A percentile compares a stretch with the other conserved stretches of the same genome.
Evolutionary conservation across 2,329 filamentous ascomycete genomes (phyloP).

Genomic region (Diaporthe caulivora): DNA sequence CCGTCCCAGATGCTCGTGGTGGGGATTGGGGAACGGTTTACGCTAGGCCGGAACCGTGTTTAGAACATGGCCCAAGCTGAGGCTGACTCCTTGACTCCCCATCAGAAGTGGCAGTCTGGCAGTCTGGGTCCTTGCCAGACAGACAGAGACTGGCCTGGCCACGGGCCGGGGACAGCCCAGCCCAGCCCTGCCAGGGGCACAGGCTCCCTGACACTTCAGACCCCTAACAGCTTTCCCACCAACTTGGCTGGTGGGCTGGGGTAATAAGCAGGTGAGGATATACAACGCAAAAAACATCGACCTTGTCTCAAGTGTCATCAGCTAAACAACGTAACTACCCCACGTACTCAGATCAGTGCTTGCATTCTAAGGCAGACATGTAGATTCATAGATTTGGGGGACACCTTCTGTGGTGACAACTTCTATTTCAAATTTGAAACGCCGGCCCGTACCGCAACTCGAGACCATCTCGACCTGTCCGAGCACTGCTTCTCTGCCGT

Average conservation of each 20-base stretch:
- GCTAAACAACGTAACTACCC: no score
- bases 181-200: conserved; percentile 3
- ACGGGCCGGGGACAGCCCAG: not conserved
- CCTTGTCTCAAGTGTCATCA: no score
- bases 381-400: not conserved
- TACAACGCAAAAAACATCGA: no score
- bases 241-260: not conserved
- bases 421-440: conserved; percentile 26
- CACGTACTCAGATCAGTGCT: not conserved
- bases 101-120: no score
- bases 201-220: not conserved
- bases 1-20: conserved; percentile 4
- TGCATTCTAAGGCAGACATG: not conserved
- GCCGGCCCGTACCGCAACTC: conserved; percentile 3
- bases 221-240: not conserved
- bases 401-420: not conserved
- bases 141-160: not conserved
- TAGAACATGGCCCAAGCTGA: conserved; percentile 9
- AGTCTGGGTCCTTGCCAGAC: no score
- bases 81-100: conserved; percentile 14
- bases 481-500: conserved; percentile 1
- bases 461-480: conserved; percentile 8
- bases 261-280: no score
- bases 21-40: conserved; percentile 12
- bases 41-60: not conserved